A percentile compares a stretch with the other conserved stretches of the same genome.
Evolutionary conservation across 208 protist species (phyloP).

Genomic region (Acanthamoeba royreba): DNA sequence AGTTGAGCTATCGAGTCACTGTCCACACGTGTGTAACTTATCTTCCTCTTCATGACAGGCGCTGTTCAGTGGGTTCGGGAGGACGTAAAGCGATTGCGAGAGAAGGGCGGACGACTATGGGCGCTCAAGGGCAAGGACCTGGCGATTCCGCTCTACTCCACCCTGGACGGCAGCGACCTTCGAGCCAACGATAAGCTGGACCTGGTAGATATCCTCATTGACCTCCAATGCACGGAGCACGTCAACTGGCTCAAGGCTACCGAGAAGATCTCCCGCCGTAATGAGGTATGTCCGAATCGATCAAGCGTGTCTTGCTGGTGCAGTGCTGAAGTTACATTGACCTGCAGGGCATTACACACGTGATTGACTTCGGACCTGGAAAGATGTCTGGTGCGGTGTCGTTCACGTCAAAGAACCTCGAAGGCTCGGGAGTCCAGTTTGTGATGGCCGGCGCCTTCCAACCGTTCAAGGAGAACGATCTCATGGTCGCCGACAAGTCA

Average conservation of each 20-base stretch:
- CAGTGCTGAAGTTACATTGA: too few species aligned
- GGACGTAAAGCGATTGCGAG: slow-evolving; percentile 51
- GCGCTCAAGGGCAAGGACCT: slow-evolving; percentile 49
- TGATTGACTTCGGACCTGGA: slow-evolving; percentile 79
- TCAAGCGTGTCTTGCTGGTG: too few species aligned
- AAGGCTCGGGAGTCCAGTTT: slow-evolving; percentile 68
- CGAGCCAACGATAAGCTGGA: neutral
- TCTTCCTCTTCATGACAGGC: too few species aligned
- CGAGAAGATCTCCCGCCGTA: slow-evolving; percentile 21
- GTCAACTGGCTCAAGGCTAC: slow-evolving; percentile 48
- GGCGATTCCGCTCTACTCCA: slow-evolving; percentile 68
- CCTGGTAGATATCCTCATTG: neutral
- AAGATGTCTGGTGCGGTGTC: slow-evolving; percentile 57
- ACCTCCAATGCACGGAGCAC: slow-evolving; percentile 8
- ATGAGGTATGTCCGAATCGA: too few species aligned
- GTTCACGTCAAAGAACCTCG: slow-evolving; percentile 61
- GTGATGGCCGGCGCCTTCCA: slow-evolving; percentile 44
- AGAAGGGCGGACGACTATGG: slow-evolving; percentile 28
- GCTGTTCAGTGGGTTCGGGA: slow-evolving; percentile 16
- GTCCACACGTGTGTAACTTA: too few species aligned
- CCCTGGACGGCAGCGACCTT: slow-evolving; percentile 62
- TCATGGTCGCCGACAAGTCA: slow-evolving; percentile 57
- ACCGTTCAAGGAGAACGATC: slow-evolving; percentile 38
- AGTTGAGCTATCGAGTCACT: too few species aligned
- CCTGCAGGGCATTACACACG: slow-evolving; percentile 64